Conservation (phyloP, 2,329 filamentous ascomycete species). For the Aurifilum marmelostoma region DNA sequence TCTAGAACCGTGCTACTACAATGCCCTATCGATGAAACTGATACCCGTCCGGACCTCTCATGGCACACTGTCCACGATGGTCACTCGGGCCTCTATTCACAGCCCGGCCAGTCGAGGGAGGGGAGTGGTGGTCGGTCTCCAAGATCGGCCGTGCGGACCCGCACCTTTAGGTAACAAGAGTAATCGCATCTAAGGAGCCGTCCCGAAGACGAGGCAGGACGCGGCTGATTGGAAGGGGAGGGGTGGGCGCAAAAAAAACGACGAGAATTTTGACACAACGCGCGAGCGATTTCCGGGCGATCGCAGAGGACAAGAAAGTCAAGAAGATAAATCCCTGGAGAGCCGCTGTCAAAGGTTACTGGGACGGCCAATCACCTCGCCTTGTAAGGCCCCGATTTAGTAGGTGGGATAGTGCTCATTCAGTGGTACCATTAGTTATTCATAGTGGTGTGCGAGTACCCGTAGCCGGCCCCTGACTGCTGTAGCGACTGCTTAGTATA, state of each 20-base stretch:
- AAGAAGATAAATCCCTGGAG: neutral
- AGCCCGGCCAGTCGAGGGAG: neutral
- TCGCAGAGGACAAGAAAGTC: neutral
- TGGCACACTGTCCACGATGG: neutral
- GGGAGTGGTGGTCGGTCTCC: neutral
- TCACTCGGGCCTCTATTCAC: neutral
- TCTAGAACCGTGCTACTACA: neutral
- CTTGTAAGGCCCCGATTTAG: slow-evolving; percentile 22
- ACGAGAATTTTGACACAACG: slow-evolving; percentile 4
- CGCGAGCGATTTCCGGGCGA: neutral
- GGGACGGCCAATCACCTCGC: slow-evolving; percentile 11
- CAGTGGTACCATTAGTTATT: neutral
- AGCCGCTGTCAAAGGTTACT: slow-evolving; percentile 3
- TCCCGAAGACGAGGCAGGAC: neutral
- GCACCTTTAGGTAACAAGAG: neutral
- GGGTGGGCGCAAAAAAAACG: neutral
- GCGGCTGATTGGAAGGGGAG: neutral
- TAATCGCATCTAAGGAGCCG: slow-evolving; percentile 1
- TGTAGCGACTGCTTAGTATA: neutral
- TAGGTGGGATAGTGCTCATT: slow-evolving; percentile 8
- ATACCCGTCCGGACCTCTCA: too few relatives aligned
- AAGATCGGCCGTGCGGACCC: slow-evolving; percentile 13
- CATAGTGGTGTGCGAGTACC: neutral
- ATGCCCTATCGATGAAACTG: too few relatives aligned
- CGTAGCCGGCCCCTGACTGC: neutral